Evolutionary conservation across 495 filamentous ascomycete genomes (phyloP), one percentile per base, ranked within the genome.

Genomic region (Aspergillus leporis): DNA sequence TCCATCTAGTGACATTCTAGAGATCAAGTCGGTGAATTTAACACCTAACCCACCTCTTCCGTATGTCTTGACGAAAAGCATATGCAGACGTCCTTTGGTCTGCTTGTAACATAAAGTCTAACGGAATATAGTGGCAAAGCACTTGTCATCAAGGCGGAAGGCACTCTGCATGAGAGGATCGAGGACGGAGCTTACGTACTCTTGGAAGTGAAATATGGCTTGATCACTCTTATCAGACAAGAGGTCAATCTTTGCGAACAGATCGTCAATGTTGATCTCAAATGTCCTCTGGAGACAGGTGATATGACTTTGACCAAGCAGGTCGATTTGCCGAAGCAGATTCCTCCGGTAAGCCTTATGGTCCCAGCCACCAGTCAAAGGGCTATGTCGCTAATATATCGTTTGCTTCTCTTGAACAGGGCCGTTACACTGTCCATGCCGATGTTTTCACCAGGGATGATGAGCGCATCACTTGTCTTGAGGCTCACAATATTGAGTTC

Each of bases 241-340:
- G 77, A 74, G 56, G 84, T 87, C 64, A 87, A 96, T 69, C 83
- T 98, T 13, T 99, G 94, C 76, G 89, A 97, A 21, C 84, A 96
- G 72, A 84, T 96, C 57, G 74, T 81, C 64, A 91, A 96, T 53
- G 90, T 97, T 13, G 92, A 97, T 63, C 78, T 97, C 47, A 74
- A 90, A 57, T 99, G 94, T 72, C 94, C 94, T 51, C 81, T 99
- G 56, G 76, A 91, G 71, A 82, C 87, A 73, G 94, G 92, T 48
- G 73, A 84, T 22, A 80, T 90, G 63, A 71, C 71, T 21, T 74
- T 99, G 66, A 85, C 74, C 47, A 97, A 98, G 79, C 72, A 87
- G 22, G 89, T 98, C 31, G 85, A 94, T 7, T 73, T 99, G 60
- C 94, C 94, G 53, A 87, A 84, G 63, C 81, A 92, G 73, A 91